Conservation (phyloP, 2,329 filamentous ascomycete species). For the Botrytis fabae region DNA sequence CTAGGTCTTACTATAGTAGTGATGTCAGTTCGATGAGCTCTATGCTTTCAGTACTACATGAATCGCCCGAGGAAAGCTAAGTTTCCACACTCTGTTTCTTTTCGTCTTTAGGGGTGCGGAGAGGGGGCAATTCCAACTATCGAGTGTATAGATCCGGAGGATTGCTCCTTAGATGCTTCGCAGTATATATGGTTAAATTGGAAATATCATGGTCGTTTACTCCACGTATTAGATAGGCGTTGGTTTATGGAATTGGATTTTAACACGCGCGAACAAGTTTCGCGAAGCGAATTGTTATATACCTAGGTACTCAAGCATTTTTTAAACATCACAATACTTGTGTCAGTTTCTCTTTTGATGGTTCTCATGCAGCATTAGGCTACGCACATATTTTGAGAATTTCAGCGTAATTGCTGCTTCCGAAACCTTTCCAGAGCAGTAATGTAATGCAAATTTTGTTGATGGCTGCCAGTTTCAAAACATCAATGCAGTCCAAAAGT, state of each 20-base stretch:
- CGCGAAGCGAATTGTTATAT: background rate
- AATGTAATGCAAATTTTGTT: background rate
- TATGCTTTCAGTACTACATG: slow-evolving; percentile 19
- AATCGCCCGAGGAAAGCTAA: slow-evolving; percentile 17
- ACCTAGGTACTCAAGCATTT: background rate
- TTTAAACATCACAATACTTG: background rate
- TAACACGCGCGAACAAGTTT: background rate
- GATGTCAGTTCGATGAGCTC: slow-evolving; percentile 17
- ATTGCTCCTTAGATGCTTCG: background rate
- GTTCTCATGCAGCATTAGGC: background rate
- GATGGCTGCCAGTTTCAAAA: background rate
- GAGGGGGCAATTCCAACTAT: background rate
- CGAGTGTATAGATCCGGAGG: background rate
- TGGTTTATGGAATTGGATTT: background rate
- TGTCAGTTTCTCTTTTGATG: background rate
- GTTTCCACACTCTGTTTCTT: background rate
- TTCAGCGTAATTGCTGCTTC: background rate
- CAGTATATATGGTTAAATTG: background rate
- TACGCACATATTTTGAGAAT: background rate
- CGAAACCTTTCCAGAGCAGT: background rate
- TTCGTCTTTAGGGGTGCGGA: background rate
- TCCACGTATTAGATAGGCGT: background rate
- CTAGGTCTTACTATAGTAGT: slow-evolving; percentile 17
- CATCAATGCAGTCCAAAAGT: background rate
- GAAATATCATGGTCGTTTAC: background rate